Conservation (phyloP, 768 basidiomycete species). For the Tulasnella sp. region DNA sequence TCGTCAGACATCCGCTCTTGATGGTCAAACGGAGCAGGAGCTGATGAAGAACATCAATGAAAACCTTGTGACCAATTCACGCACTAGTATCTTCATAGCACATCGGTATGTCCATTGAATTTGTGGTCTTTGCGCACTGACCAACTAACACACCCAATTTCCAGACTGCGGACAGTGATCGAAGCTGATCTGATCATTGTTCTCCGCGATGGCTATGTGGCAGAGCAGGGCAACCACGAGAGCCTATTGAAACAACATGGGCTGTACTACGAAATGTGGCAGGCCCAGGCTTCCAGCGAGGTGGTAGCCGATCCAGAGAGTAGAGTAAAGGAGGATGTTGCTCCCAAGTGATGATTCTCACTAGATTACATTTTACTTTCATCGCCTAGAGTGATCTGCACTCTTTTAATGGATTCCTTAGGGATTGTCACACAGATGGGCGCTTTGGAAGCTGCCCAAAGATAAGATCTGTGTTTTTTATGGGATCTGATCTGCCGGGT, state of each 20-base stretch:
- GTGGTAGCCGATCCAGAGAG: background rate
- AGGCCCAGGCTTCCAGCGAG: constrained; percentile 37
- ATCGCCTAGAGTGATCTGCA: too few species aligned
- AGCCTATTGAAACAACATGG: constrained; percentile 62
- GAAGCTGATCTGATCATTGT: constrained; percentile 96
- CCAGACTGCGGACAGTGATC: constrained; percentile 64
- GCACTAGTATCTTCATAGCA: constrained; percentile 95
- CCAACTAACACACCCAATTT: background rate
- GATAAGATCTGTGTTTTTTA: too few species aligned
- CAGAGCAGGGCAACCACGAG: constrained; percentile 89
- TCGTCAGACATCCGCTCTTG: constrained; percentile 81
- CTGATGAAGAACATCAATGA: constrained; percentile 89
- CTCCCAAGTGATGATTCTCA: too few species aligned
- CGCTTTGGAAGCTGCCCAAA: too few species aligned
- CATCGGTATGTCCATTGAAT: constrained; percentile 39
- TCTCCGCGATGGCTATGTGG: constrained; percentile 77
- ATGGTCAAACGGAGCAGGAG: constrained; percentile 89
- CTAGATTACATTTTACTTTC: too few species aligned
- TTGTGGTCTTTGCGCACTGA: background rate
- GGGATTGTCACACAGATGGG: too few species aligned
- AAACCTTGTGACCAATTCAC: constrained; percentile 58
- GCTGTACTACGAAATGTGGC: constrained; percentile 74
- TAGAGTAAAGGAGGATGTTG: background rate
- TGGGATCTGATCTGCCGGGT: too few species aligned
- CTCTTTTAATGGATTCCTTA: too few species aligned